A percentile compares a stretch with the other conserved stretches of the same genome.
These are phyloP conservation scores for Alternaria metachromatica DNA, from an alignment of 2,329 filamentous ascomycete genomes.

Conservation along the genomic window DNA sequence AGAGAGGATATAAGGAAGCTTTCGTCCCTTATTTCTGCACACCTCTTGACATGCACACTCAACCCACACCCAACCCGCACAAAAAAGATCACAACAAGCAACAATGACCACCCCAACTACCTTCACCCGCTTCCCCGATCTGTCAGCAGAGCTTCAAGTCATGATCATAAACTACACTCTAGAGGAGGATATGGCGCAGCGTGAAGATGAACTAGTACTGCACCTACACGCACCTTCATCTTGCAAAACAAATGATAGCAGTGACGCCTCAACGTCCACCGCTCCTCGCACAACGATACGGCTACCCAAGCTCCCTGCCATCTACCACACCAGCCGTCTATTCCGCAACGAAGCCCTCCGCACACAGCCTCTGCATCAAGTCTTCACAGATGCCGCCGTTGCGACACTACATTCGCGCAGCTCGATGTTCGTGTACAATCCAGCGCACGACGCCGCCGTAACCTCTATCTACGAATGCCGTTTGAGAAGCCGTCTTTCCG, in stretches of 20 bases:
- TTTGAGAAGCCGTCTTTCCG: no score
- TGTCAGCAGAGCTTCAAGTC: background rate
- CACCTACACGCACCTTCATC: background rate
- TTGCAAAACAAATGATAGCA: background rate
- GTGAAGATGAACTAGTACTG: background rate
- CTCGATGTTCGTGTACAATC: background rate
- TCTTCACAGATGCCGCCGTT: rapidly evolving
- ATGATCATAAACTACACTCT: background rate
- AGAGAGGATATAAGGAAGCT: background rate
- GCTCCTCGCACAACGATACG: background rate
- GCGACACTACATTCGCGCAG: background rate
- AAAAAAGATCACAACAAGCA: background rate
- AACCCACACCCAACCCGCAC: background rate
- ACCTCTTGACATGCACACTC: background rate
- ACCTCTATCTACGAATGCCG: no score
- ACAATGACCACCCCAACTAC: background rate
- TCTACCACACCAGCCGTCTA: background rate
- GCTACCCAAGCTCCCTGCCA: background rate
- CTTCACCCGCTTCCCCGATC: background rate
- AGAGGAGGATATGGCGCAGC: background rate
- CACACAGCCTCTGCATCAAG: background rate
- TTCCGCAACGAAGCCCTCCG: background rate
- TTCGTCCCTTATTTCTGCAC: background rate
- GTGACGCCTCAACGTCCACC: rapidly evolving
- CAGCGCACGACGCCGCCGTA: background rate